These are phyloP conservation scores for Royoungia palumana DNA, from an alignment of 768 basidiomycete genomes.

Conservation along the genomic window DNA sequence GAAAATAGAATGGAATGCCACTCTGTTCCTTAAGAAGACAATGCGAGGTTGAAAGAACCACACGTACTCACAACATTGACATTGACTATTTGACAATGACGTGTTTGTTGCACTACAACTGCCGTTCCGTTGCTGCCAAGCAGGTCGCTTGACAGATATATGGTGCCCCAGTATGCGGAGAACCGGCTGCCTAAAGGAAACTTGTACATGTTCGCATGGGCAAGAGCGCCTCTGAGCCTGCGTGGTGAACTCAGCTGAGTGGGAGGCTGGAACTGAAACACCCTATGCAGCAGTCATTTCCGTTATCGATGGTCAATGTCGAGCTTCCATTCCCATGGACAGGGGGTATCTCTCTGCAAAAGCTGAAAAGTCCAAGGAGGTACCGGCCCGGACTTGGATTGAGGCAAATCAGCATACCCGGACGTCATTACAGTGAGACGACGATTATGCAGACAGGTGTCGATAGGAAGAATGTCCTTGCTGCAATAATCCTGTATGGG, in stretches of 20 bases:
- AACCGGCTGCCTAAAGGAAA: too few relatives aligned
- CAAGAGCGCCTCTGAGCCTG: background rate
- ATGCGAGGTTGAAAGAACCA: background rate
- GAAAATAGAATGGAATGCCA: background rate
- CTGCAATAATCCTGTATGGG: conserved; percentile 7
- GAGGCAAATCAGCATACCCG: too few relatives aligned
- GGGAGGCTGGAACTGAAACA: background rate
- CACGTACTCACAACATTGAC: background rate
- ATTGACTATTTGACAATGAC: background rate
- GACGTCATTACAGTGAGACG: background rate
- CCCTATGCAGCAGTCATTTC: conserved; percentile 25
- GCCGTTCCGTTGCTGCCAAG: conserved; percentile 6
- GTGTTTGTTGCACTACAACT: background rate
- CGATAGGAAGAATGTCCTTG: background rate
- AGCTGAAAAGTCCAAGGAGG: background rate
- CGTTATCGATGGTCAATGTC: conserved; percentile 20
- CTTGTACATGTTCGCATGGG: background rate
- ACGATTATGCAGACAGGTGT: conserved; percentile 3
- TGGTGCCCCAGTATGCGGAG: too few relatives aligned
- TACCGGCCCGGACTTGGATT: too few relatives aligned
- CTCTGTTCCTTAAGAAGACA: background rate
- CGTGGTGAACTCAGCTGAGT: background rate
- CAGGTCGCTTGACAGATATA: background rate
- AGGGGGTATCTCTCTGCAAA: background rate
- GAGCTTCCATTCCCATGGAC: background rate